A percentile compares a stretch with the other conserved stretches of the same genome.
Conservation (phyloP, 192 early-diverging fungal species). For the Obelidium mucronatum region DNA sequence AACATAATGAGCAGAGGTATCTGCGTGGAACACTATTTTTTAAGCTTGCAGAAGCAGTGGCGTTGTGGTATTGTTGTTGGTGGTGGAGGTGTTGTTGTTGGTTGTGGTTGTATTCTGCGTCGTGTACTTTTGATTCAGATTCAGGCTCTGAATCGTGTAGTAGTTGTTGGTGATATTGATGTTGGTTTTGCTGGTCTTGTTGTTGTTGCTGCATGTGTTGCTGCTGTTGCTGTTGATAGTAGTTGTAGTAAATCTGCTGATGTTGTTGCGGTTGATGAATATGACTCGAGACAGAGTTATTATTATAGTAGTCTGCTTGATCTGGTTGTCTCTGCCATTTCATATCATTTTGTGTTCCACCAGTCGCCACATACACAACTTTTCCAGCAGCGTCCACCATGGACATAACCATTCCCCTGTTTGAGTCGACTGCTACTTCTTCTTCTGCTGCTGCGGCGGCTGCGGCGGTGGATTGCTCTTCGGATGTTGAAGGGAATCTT, state of each 20-base stretch:
- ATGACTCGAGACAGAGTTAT: no score
- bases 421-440: background rate
- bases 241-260: background rate
- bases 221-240: background rate
- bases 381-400: background rate
- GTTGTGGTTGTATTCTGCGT: background rate
- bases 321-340: no score
- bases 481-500: background rate
- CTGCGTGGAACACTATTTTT: constrained; percentile 26
- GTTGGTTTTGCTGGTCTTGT: background rate
- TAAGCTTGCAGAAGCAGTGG: no score
- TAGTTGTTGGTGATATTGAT: background rate
- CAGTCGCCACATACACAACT: constrained; percentile 6
- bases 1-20: constrained; percentile 26
- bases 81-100: background rate
- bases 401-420: background rate
- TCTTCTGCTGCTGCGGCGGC: background rate
- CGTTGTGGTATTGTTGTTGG: no score
- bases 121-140: background rate
- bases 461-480: background rate
- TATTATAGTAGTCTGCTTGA: no score
- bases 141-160: background rate
- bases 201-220: background rate
- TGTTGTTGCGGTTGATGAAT: no score
- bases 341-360: no score